Evolutionary conservation across 768 basidiomycete genomes (phyloP).

Genomic region (Boletellus sp.): DNA sequence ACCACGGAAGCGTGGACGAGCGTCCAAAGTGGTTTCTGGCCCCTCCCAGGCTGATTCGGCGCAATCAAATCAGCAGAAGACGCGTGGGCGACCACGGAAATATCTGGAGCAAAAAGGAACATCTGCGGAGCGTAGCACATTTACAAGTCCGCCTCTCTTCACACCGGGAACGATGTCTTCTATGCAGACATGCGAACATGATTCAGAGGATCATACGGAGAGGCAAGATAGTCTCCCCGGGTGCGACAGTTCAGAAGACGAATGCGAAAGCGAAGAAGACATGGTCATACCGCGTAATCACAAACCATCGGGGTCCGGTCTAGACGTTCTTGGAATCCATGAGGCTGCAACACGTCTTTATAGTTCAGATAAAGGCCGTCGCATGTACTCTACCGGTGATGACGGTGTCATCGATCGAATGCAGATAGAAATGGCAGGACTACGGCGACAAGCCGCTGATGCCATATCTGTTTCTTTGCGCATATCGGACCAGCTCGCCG

Average conservation of each 20-base stretch:
- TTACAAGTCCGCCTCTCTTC: conserved; percentile 15
- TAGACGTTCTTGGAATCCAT: conserved; percentile 35
- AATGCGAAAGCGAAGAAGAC: conserved; percentile 69
- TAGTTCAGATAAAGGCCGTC: conserved; percentile 31
- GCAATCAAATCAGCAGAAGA: conserved; percentile 29
- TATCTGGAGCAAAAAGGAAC: conserved; percentile 10
- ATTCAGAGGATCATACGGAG: conserved; percentile 39
- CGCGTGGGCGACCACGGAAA: conserved; percentile 42
- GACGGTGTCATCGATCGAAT: conserved; percentile 54
- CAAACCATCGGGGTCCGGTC: conserved; percentile 37
- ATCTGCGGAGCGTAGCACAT: conserved; percentile 12
- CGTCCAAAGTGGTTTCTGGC: conserved; percentile 42
- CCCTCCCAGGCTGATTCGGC: conserved; percentile 9
- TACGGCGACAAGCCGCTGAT: conserved; percentile 66
- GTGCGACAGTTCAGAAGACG: conserved; percentile 46
- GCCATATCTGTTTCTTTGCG: conserved; percentile 61
- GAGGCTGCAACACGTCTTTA: conserved; percentile 41
- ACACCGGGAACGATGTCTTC: conserved; percentile 26
- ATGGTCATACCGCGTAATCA: conserved; percentile 44
- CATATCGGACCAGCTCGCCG: conserved; percentile 67
- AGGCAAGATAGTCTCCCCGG: conserved; percentile 37
- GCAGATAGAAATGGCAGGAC: conserved; percentile 58
- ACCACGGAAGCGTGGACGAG: conserved; percentile 73
- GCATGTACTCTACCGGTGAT: conserved; percentile 30
- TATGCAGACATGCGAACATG: conserved; percentile 26